A percentile compares a stretch with the other conserved stretches of the same genome.
Conservation (phyloP, 192 early-diverging fungal species). For the Coemansia sp. region DNA sequence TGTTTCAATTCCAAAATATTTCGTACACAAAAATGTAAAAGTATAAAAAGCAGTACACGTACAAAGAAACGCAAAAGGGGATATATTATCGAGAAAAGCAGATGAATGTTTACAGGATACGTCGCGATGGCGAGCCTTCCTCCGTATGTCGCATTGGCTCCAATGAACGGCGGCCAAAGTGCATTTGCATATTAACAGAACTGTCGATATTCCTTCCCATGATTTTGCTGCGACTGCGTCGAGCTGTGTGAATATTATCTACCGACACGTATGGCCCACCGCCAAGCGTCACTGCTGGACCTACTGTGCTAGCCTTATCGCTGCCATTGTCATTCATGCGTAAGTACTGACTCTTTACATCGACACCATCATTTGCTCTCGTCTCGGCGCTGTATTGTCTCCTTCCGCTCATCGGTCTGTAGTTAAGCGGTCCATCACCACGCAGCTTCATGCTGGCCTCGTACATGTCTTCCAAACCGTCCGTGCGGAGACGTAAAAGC, state of each 20-base stretch:
- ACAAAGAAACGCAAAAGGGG: not conserved
- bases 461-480: constrained; percentile 17
- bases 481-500: constrained; percentile 11
- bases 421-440: constrained; percentile 2
- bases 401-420: constrained; percentile 2
- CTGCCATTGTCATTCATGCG: not conserved
- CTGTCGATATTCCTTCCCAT: too few relatives aligned
- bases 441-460: constrained; percentile 15
- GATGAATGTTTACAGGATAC: not conserved
- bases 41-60: not conserved
- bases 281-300: not conserved
- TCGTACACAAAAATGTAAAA: not conserved
- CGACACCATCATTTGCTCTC: not conserved
- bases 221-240: too few relatives aligned
- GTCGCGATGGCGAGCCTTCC: not conserved
- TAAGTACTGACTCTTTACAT: not conserved
- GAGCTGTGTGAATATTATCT: too few relatives aligned
- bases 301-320: not conserved
- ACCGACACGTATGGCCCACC: not conserved
- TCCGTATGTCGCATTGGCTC: not conserved
- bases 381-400: not conserved
- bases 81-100: not conserved
- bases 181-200: too few relatives aligned
- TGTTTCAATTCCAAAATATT: not conserved
- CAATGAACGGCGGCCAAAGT: not conserved